Conservation (phyloP, 2,329 filamentous ascomycete genomes). For the Chaetomium sp. region DNA sequence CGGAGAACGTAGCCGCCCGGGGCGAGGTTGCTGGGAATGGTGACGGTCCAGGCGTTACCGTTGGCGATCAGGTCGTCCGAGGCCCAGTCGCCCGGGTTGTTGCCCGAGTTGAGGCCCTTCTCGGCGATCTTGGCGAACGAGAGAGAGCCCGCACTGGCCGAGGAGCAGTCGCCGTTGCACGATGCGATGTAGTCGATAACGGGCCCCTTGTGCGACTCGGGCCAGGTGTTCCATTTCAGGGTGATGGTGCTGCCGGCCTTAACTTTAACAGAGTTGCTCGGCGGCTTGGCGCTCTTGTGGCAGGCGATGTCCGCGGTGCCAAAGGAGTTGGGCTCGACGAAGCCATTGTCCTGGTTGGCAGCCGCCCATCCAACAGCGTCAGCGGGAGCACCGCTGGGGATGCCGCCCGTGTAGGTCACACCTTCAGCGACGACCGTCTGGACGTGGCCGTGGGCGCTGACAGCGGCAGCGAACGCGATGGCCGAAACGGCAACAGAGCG, state of each 20-base stretch:
- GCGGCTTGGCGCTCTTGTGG: conserved; percentile 43
- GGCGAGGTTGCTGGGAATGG: conserved; percentile 37
- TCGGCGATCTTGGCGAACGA: conserved; percentile 47
- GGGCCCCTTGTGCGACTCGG: conserved; percentile 39
- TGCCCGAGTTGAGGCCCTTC: conserved; percentile 40
- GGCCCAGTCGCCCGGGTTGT: conserved; percentile 33
- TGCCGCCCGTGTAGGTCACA: neutral
- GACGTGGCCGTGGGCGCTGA: neutral
- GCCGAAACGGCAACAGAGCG: neutral
- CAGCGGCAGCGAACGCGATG: neutral
- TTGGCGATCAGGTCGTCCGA: conserved; percentile 34
- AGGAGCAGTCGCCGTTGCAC: conserved; percentile 44
- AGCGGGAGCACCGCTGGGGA: neutral
- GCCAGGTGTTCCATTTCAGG: conserved; percentile 42
- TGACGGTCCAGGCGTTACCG: conserved; percentile 34
- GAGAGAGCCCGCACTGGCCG: conserved; percentile 43
- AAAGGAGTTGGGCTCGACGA: conserved; percentile 49
- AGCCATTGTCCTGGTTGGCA: conserved; percentile 52
- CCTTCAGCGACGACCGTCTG: neutral
- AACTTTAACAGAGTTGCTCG: conserved; percentile 39
- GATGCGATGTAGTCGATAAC: conserved; percentile 45
- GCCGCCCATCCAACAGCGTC: conserved; percentile 44
- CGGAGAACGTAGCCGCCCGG: conserved; percentile 40
- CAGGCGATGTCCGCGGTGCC: conserved; percentile 42
- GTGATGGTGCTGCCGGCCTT: conserved; percentile 43